These are phyloP conservation scores for Eutrema heterophyllum DNA, from an alignment of 345 rosid species.

Conservation along the genomic window DNA sequence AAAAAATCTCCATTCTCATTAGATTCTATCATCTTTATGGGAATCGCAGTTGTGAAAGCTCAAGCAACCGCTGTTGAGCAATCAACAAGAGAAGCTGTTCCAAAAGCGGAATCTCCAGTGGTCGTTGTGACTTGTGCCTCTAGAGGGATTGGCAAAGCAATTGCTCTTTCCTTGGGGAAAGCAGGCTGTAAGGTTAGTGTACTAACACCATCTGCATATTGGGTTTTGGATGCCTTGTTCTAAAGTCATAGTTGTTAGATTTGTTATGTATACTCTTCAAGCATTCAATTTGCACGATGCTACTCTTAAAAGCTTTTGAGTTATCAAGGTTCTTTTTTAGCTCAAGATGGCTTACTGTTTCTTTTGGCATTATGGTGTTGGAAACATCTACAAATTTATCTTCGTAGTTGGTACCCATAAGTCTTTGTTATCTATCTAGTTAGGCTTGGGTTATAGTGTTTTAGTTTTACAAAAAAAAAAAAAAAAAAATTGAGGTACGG, in stretches of 20 bases:
- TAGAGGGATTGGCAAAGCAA: conserved; percentile 92
- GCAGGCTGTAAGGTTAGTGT: conserved; percentile 60
- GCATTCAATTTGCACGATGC: not conserved
- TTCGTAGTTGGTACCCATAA: not conserved
- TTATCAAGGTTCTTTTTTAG: not conserved
- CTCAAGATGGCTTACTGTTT: not conserved
- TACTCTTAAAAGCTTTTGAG: not conserved
- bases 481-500: too few species aligned
- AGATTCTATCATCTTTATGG: not conserved
- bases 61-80: conserved; percentile 60
- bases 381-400: not conserved
- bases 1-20: not conserved
- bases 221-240: not conserved
- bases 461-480: too few species aligned
- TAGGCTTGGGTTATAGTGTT: not conserved
- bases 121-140: conserved; percentile 95
- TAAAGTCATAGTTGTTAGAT: not conserved
- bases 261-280: not conserved
- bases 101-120: conserved; percentile 69
- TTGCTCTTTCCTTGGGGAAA: conserved; percentile 91
- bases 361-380: not conserved
- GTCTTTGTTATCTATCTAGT: not conserved
- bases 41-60: conserved; percentile 51
- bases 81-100: conserved; percentile 36
- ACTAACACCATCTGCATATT: not conserved